A percentile compares a stretch with the other conserved stretches of the same genome.
Conservation (phyloP, 1,139 yeast species). For the Taphrina communis region DNA sequence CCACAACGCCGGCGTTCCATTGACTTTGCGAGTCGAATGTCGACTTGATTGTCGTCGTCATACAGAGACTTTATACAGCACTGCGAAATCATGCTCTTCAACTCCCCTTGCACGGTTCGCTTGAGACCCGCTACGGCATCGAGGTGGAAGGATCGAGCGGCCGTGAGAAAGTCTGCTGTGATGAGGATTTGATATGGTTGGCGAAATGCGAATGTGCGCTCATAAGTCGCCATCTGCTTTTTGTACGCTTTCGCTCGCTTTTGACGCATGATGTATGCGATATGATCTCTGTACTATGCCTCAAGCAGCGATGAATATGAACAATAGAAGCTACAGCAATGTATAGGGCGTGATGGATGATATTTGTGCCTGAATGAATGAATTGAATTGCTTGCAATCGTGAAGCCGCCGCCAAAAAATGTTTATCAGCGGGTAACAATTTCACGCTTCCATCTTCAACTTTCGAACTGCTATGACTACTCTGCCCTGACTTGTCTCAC, state of each 20-base stretch:
- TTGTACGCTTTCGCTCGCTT: conserved; percentile 93
- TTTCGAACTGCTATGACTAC: no score
- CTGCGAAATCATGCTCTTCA: conserved; percentile 94
- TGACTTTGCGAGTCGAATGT: conserved; percentile 76
- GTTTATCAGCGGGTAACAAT: conserved; percentile 5
- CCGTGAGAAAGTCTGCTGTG: conserved; percentile 76
- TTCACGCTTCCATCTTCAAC: neutral
- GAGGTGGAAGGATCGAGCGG: conserved; percentile 68
- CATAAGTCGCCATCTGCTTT: conserved; percentile 85
- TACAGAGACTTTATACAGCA: conserved; percentile 91
- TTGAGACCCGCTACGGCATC: conserved; percentile 78
- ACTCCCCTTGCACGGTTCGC: conserved; percentile 61
- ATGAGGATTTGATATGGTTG: conserved; percentile 87
- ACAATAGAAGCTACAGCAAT: neutral
- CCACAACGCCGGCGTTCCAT: conserved; percentile 81
- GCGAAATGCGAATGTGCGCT: conserved; percentile 86
- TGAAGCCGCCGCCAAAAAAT: neutral
- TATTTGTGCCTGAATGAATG: neutral
- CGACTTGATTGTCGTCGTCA: conserved; percentile 62
- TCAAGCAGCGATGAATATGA: no score
- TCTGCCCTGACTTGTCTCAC: no score
- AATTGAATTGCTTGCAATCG: neutral
- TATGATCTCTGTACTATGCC: no score
- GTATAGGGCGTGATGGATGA: neutral
- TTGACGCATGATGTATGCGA: conserved; percentile 73